phyloP scores from a whole-genome alignment of 352 stramenopile species.

The Pythium pyrilobum region DNA sequence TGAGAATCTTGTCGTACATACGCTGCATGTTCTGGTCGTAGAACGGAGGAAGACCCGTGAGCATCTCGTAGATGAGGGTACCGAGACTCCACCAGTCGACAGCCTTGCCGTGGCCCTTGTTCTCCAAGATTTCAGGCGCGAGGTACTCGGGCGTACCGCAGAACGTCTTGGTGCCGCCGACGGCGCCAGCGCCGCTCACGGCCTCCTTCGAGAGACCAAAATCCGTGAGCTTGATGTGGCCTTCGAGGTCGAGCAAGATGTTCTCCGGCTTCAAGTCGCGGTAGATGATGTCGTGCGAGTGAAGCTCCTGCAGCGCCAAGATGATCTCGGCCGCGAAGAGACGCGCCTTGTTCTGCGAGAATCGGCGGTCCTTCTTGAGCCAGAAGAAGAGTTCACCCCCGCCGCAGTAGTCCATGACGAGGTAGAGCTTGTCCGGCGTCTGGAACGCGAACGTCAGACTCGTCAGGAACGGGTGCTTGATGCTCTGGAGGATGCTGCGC shows the following conservation, averaged over 20 bases:
- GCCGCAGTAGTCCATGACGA: slow-evolving; percentile 94
- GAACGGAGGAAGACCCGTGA: slow-evolving; percentile 89
- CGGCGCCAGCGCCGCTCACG: slow-evolving; percentile 74
- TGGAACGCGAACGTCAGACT: slow-evolving; percentile 85
- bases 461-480: slow-evolving; percentile 90
- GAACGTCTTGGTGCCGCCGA: slow-evolving; percentile 87
- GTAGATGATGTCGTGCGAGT: slow-evolving; percentile 96
- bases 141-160: slow-evolving; percentile 95
- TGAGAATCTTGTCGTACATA: slow-evolving; percentile 95
- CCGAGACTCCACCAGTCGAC: slow-evolving; percentile 91
- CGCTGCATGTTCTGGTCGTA: slow-evolving; percentile 94
- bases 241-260: slow-evolving; percentile 91
- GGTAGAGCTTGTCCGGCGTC: slow-evolving; percentile 91
- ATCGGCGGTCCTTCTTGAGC: slow-evolving; percentile 92
- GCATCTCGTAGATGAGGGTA: slow-evolving; percentile 94
- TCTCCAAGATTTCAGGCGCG: slow-evolving; percentile 93
- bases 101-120: slow-evolving; percentile 89
- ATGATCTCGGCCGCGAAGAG: slow-evolving; percentile 94
- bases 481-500: slow-evolving; percentile 90
- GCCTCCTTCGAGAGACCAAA: slow-evolving; percentile 94
- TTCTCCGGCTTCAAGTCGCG: slow-evolving; percentile 97
- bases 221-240: slow-evolving; percentile 93
- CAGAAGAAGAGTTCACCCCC: slow-evolving; percentile 95
- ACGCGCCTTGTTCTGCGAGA: slow-evolving; percentile 89
- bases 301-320: slow-evolving; percentile 89